phyloP scores from a whole-genome alignment of 1,139 yeast genomes.

The Hemisphaericaspora subhashii region DNA sequence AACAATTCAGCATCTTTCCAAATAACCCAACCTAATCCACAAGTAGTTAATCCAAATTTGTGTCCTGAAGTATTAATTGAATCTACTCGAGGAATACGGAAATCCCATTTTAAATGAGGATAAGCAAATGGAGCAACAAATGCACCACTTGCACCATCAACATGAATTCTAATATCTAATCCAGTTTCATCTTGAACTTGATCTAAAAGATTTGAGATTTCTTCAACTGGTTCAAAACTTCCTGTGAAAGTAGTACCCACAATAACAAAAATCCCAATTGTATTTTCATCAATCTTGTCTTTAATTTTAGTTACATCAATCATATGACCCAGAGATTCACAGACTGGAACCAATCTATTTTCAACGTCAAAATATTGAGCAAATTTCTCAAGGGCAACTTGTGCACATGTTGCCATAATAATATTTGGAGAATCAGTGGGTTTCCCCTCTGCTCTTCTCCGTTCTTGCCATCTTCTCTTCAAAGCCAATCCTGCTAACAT shows the following conservation, averaged over 20 bases:
- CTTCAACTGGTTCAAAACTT: constrained; percentile 76
- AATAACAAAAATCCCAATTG: constrained; percentile 88
- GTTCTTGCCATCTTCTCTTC: constrained; percentile 85
- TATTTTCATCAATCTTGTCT: constrained; percentile 78
- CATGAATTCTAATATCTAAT: constrained; percentile 74
- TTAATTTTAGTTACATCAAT: constrained; percentile 61
- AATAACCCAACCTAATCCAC: constrained; percentile 90
- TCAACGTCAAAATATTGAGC: constrained; percentile 94
- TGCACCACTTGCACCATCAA: constrained; percentile 93
- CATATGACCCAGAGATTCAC: constrained; percentile 58
- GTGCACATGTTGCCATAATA: constrained; percentile 93
- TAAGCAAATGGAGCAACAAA: constrained; percentile 81
- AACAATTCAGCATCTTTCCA: constrained; percentile 69
- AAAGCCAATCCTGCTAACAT: constrained; percentile 91
- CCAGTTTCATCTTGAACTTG: constrained; percentile 71
- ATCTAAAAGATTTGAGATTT: constrained; percentile 61
- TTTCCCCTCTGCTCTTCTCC: constrained; percentile 58
- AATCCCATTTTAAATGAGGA: constrained; percentile 83
- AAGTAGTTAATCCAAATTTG: constrained; percentile 86
- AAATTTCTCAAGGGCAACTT: constrained; percentile 91
- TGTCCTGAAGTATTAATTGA: constrained; percentile 94
- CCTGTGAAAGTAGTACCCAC: constrained; percentile 94
- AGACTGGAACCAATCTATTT: constrained; percentile 69
- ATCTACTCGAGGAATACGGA: constrained; percentile 70
- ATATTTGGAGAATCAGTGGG: constrained; percentile 73